Evolutionary conservation across 345 rosid genomes (phyloP), one percentile per base, ranked within the genome.

Genomic region (Acer saccharum): DNA sequence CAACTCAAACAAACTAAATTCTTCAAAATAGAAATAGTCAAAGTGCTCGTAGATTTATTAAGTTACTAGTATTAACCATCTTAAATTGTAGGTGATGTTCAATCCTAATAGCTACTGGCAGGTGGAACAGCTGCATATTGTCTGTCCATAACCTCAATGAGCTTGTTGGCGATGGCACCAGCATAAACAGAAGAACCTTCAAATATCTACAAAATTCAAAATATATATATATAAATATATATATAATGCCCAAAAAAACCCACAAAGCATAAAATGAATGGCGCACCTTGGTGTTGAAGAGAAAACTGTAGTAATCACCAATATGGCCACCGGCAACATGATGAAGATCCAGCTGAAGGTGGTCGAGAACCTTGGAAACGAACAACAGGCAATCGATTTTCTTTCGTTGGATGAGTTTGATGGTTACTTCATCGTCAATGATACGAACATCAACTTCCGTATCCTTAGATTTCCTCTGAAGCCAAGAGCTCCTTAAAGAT

Each of bases 311-410:
- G 82, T 89, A 87, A 60, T 92, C 95, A 50, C 99, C 98, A 68
- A 92, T 83, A 46, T 90, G 94, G 70, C 99, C 98, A 23, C 99
- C 97, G 0, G 97, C 93, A 60, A 91, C 95, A 78, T 92, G 97
- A 79, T 88, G 90, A 69, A 94, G 92, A 79, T 91, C 97, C 58
- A 96, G 81, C 71, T 86, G 94, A 62, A 96, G 97, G 25, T 92
- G 94, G 46, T 94, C 93, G 13, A 96, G 90, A 7, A 88, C 88
- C 81, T 86, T 88, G 68, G 99, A 87, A 39, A 92, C 95, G 78
- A 79, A 80, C 74, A 92, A 79, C 92, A 96, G 83, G 83, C 97
- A 88, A 25, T 96, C 89, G 61, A 89, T 89, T 83, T 90, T 92
- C 91, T 93, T 93, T 48, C 92, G 83, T 80, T 90, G 97, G 12